phyloP scores from a whole-genome alignment of 805 yeast species.

The Starmerella floris region DNA sequence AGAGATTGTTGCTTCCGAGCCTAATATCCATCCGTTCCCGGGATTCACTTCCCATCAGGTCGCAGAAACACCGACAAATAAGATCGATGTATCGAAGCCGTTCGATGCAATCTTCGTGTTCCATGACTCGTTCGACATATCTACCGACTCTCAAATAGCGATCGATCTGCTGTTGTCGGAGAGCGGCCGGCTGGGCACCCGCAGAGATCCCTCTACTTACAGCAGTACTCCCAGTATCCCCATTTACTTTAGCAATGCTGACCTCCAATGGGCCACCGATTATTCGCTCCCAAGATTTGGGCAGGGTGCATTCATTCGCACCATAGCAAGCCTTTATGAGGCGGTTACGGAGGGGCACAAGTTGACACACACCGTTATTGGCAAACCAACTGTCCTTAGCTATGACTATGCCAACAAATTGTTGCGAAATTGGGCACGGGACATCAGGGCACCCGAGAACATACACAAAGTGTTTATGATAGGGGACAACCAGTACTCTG shows the following conservation, averaged over 20 bases:
- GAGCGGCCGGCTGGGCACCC: constrained; percentile 75
- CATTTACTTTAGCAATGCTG: constrained; percentile 80
- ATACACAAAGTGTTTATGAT: constrained; percentile 71
- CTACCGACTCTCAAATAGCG: constrained; percentile 82
- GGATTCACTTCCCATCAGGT: constrained; percentile 54
- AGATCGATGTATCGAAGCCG: constrained; percentile 43
- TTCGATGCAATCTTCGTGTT: constrained; percentile 78
- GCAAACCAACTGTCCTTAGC: constrained; percentile 82
- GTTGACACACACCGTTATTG: constrained; percentile 67
- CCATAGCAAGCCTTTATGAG: constrained; percentile 70
- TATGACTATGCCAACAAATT: constrained; percentile 73
- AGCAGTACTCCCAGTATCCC: constrained; percentile 63
- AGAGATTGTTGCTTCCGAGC: constrained; percentile 76
- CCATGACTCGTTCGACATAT: constrained; percentile 74
- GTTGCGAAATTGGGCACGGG: constrained; percentile 46
- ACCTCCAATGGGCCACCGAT: constrained; percentile 87
- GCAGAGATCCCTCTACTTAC: constrained; percentile 17
- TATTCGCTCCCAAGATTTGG: constrained; percentile 73
- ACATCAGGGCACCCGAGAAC: constrained; percentile 1
- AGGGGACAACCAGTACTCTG: constrained; percentile 92
- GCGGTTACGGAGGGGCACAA: constrained; percentile 69
- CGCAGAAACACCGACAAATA: constrained; percentile 34
- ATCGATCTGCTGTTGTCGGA: constrained; percentile 65
- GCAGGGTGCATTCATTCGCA: constrained; percentile 87
- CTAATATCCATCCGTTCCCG: constrained; percentile 75